Evolutionary conservation across 768 basidiomycete species (phyloP), one percentile per base, ranked within the genome.

Genomic region (Trichaptum fuscoviolaceum): DNA sequence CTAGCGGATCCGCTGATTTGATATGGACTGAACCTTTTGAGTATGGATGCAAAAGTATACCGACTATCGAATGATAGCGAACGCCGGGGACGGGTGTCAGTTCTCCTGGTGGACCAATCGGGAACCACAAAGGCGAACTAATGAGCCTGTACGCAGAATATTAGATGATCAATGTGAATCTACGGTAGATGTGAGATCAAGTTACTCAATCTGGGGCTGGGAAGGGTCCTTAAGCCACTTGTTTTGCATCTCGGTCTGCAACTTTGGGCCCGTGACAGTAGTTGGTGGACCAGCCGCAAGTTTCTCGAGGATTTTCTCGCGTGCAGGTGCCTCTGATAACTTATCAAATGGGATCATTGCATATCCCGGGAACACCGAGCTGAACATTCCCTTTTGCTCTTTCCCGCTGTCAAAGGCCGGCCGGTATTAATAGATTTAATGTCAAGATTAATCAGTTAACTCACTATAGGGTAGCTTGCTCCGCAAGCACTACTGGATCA

Each of bases 21-120:
- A 85, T 81, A 60, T 82, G 77, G 62, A 84, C 76, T 1, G 74
- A 78, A 23, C 85, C 85, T 42, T 83, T 78, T 25, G 82, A 82
- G 61, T 82, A 70, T 1, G 81, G 82, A 69, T 81, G 82, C 42
- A 82, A 73, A 30, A 80, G 76, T 24, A 75, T 74, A 18, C 75
- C 66, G 10, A 73, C 74, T 66, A 79, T 71, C n/a, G 77, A 75
- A n/a, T 75, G 69, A 63, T 78, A 79, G 42, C 75, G 76, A 1
- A 73, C 75, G 64, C 77, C 77, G 8, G 71, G 67, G 42, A 72
- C 67, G 25, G 77, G 75, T n/a, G 67, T 64, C 0, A 64, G 58
- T 26, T 75, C 24, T 15, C 59, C 59, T 61, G 59, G 59, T 20
- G 6, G 25, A 61, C 59, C 30, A 15, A 52, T 76, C 35, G 58